phyloP scores from a whole-genome alignment of 768 basidiomycete species.

The Lactarius quietus region DNA sequence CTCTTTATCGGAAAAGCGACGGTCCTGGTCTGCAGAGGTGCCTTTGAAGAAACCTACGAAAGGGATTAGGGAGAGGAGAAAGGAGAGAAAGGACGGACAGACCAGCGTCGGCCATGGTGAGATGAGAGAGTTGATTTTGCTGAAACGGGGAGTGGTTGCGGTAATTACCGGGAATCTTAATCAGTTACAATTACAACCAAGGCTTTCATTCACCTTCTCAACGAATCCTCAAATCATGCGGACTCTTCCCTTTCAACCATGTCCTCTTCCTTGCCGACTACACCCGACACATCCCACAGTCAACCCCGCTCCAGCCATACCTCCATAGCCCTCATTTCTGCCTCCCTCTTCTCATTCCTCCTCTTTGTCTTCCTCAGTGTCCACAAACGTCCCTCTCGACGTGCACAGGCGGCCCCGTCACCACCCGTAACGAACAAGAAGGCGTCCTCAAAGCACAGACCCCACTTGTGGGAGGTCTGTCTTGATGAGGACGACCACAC shows the following conservation, averaged over 20 bases:
- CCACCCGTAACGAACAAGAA: neutral
- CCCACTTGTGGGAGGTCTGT: constrained; percentile 18
- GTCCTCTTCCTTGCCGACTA: neutral
- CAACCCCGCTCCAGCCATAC: neutral
- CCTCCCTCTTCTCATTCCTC: neutral
- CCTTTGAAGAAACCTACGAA: constrained; percentile 77
- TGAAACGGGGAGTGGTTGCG: neutral
- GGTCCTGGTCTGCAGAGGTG: constrained; percentile 86
- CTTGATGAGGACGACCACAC: constrained; percentile 5
- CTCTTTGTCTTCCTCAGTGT: constrained; percentile 1
- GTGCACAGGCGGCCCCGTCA: neutral
- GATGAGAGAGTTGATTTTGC: neutral
- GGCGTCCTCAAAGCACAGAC: neutral
- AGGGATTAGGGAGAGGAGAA: neutral
- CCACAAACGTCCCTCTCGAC: neutral
- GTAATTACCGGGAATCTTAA: neutral
- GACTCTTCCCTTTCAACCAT: neutral
- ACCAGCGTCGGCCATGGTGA: constrained; percentile 28
- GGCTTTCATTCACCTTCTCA: neutral
- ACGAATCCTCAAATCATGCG: neutral
- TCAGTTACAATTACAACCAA: too few species aligned
- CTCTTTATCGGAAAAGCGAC: constrained; percentile 94
- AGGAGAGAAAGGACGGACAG: neutral
- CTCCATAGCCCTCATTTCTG: neutral
- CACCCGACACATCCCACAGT: neutral